phyloP scores from a whole-genome alignment of 768 basidiomycete genomes.

The Amanita subjunquillea region DNA sequence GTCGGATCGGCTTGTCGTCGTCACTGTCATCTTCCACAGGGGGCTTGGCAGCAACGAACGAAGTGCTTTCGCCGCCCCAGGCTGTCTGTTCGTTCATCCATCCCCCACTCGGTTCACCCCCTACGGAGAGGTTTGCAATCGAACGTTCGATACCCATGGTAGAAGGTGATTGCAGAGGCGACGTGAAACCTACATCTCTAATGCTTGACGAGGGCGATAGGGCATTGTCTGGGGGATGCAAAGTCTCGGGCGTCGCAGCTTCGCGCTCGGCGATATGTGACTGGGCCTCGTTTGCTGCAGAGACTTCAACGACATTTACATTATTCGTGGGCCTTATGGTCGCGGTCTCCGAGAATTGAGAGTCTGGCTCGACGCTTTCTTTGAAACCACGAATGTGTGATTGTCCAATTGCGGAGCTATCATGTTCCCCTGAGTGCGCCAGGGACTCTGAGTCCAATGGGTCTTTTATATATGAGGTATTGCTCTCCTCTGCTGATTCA shows the following conservation, averaged over 20 bases:
- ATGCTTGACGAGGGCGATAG: constrained; percentile 10
- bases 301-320: constrained; percentile 16
- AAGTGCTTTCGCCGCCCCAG: constrained; percentile 8
- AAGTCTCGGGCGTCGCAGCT: constrained; percentile 1
- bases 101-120: constrained; percentile 24
- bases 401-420: constrained; percentile 7
- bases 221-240: constrained; percentile 6
- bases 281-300: constrained; percentile 1
- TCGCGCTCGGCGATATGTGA: neutral
- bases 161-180: constrained; percentile 23
- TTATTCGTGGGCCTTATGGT: constrained; percentile 28
- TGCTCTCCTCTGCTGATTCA: constrained; percentile 4
- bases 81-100: constrained; percentile 3
- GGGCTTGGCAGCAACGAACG: constrained; percentile 11
- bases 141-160: constrained; percentile 20
- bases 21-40: constrained; percentile 47
- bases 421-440: constrained; percentile 21
- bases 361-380: constrained; percentile 28
- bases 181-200: constrained; percentile 17
- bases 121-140: constrained; percentile 26
- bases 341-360: constrained; percentile 31
- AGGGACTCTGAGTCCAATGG: constrained; percentile 29
- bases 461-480: constrained; percentile 12
- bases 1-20: constrained; percentile 58
- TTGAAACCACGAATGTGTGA: constrained; percentile 38